Conservation (phyloP, 306 rosid genomes). For the Nissolia schottii region DNA sequence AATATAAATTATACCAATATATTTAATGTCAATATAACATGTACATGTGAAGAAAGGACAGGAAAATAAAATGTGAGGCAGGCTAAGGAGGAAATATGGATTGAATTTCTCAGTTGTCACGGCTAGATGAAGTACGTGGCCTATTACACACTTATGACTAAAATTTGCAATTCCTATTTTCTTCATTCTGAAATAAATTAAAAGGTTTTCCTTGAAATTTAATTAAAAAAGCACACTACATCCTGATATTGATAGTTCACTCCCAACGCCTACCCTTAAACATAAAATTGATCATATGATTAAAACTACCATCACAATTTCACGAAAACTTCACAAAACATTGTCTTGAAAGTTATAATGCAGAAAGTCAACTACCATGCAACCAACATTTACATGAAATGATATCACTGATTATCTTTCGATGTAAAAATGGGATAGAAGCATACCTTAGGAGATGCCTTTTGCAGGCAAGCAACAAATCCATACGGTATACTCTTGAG, state of each 20-base stretch:
- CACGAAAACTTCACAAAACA: no score
- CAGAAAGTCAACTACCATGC: neutral
- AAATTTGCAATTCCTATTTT: neutral
- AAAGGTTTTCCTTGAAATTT: conserved; percentile 3
- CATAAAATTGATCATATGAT: neutral
- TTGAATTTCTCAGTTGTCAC: neutral
- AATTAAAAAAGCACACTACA: neutral
- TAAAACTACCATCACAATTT: neutral
- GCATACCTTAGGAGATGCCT: conserved; percentile 91
- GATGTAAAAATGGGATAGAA: conserved; percentile 13
- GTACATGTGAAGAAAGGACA: no score
- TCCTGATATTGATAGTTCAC: neutral
- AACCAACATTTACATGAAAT: conserved; percentile 14
- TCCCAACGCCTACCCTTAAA: neutral
- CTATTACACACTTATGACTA: neutral
- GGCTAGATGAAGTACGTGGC: neutral
- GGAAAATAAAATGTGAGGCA: no score
- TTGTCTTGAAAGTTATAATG: no score
- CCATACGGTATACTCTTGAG: conserved; percentile 81
- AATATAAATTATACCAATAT: no score
- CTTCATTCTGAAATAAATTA: neutral
- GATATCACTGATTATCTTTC: neutral
- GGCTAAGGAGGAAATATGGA: no score
- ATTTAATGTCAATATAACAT: no score
- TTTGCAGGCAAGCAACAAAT: conserved; percentile 89